Evolutionary conservation across 352 stramenopile species (phyloP).

Genomic region (Phytophthora multivora): DNA sequence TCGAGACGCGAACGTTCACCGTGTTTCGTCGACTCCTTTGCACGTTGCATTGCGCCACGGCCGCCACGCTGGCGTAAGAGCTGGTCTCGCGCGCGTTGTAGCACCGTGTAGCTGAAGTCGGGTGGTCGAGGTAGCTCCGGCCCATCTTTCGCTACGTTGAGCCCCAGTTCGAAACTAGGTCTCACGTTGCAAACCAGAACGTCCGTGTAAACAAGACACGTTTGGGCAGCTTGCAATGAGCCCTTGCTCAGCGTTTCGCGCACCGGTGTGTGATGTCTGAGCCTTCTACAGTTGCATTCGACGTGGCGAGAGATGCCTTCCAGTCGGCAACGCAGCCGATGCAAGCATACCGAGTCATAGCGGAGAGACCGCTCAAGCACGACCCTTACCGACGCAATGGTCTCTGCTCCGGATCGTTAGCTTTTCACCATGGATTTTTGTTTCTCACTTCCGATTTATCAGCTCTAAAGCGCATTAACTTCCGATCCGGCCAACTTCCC

Average conservation of each 20-base stretch:
- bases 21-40: background rate
- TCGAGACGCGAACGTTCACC: background rate
- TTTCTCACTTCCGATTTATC: slow-evolving; percentile 17
- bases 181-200: background rate
- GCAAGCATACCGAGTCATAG: slow-evolving; percentile 27
- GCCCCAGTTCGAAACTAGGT: background rate
- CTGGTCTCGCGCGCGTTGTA: slow-evolving; percentile 1
- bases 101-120: slow-evolving; percentile 2
- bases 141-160: slow-evolving; percentile 11
- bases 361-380: slow-evolving; percentile 21
- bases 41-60: slow-evolving; percentile 2
- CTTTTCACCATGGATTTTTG: background rate
- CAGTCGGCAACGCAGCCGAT: slow-evolving; percentile 1
- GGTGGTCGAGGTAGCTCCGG: slow-evolving; percentile 1
- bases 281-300: slow-evolving; percentile 18
- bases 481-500: background rate
- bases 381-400: slow-evolving; percentile 6
- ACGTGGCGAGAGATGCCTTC: slow-evolving; percentile 1
- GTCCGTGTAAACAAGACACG: slow-evolving; percentile 14
- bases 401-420: slow-evolving; percentile 6
- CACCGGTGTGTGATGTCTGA: slow-evolving; percentile 14
- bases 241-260: background rate
- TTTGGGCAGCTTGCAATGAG: background rate
- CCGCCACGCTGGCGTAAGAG: slow-evolving; percentile 7
- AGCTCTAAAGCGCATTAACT: background rate